Conservation (phyloP, 2,329 filamentous ascomycete species). For the Colletotrichum sidae region DNA sequence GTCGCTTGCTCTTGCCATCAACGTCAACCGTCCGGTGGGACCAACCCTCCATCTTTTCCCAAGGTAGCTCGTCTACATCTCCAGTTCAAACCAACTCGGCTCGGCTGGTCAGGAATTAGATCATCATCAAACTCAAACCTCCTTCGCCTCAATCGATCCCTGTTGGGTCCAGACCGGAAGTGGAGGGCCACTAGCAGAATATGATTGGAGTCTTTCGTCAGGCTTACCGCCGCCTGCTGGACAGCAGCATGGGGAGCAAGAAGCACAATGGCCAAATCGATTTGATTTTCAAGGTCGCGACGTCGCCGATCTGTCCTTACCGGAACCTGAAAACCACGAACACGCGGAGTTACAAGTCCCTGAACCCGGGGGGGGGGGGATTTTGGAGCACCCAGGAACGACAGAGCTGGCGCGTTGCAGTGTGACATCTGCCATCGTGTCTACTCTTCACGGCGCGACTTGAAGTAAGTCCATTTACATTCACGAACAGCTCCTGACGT, state of each 20-base stretch:
- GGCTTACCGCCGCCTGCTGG: constrained; percentile 35
- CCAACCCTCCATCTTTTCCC: constrained; percentile 9
- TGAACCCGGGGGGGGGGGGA: constrained; percentile 2
- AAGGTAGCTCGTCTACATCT: constrained; percentile 32
- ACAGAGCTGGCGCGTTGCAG: not conserved
- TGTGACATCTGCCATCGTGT: constrained; percentile 3
- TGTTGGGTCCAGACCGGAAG: constrained; percentile 29
- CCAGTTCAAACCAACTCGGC: constrained; percentile 27
- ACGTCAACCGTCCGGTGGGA: constrained; percentile 17
- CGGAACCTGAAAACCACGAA: not conserved
- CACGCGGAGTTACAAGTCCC: not conserved
- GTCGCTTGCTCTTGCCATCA: constrained; percentile 11
- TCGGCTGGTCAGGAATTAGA: constrained; percentile 23
- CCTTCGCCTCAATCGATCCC: constrained; percentile 31
- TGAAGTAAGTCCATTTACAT: not conserved
- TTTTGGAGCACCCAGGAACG: not conserved
- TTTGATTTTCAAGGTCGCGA: not conserved
- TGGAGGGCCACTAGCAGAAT: constrained; percentile 37
- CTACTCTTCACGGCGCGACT: not conserved
- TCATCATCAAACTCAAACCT: constrained; percentile 18
- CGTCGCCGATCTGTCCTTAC: constrained; percentile 5
- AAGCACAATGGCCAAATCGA: constrained; percentile 11
- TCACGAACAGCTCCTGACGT: not conserved
- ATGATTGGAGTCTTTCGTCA: constrained; percentile 24
- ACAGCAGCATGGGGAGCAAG: constrained; percentile 20